Conservation (phyloP, 2,329 filamentous ascomycete genomes). For the Colletotrichum plurivorum region DNA sequence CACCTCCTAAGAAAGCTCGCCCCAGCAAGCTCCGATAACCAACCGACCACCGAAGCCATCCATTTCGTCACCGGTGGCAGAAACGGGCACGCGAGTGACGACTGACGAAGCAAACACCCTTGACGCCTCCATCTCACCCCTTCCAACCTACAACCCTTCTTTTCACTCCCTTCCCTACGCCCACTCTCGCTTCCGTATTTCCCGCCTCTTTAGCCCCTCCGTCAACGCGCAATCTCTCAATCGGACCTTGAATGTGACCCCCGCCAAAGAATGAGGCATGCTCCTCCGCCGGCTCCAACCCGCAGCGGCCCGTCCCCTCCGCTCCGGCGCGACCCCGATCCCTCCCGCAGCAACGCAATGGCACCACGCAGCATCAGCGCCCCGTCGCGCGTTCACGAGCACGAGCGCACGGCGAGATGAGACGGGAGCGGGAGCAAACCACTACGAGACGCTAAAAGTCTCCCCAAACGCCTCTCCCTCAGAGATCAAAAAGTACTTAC, state of each 20-base stretch:
- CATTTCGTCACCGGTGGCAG: slow-evolving; percentile 30
- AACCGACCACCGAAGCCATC: slow-evolving; percentile 41
- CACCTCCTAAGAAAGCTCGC: slow-evolving; percentile 24
- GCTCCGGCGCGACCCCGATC: slow-evolving; percentile 27
- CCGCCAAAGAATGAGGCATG: slow-evolving; percentile 71
- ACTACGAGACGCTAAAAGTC: slow-evolving; percentile 89
- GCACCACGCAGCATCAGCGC: slow-evolving; percentile 20
- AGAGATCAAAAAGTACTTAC: slow-evolving; percentile 88
- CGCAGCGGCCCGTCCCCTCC: slow-evolving; percentile 46
- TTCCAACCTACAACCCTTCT: neutral
- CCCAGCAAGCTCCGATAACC: slow-evolving; percentile 33
- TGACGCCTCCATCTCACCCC: slow-evolving; percentile 21
- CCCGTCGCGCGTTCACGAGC: slow-evolving; percentile 46
- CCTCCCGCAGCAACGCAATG: neutral
- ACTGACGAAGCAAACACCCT: neutral
- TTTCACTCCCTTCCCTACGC: neutral
- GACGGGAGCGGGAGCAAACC: slow-evolving; percentile 63
- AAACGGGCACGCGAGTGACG: neutral
- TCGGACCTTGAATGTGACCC: neutral
- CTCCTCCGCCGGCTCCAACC: slow-evolving; percentile 59
- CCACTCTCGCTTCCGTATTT: neutral
- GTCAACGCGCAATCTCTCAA: neutral
- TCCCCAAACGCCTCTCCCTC: slow-evolving; percentile 75
- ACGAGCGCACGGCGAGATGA: slow-evolving; percentile 47
- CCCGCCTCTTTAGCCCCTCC: neutral